Percentiles rank a stretch among this genome's conserved stretches.
These are phyloP conservation scores for Fusarium sp. DNA, from an alignment of 2,329 filamentous ascomycete genomes.

Conservation along the genomic window DNA sequence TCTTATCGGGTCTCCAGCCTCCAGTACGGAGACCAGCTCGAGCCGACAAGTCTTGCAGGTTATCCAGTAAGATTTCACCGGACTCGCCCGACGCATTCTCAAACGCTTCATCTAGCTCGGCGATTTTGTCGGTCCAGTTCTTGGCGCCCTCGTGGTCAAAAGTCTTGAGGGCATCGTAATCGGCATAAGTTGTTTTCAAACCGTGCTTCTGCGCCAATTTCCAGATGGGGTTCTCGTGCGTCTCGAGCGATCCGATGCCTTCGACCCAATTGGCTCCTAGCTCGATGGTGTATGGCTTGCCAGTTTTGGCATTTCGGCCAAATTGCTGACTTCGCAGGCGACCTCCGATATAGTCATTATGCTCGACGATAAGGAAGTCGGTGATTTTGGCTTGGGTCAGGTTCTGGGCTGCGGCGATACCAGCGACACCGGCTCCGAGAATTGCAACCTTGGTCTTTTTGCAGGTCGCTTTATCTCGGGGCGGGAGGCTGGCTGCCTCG, in stretches of 20 bases:
- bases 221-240: neutral
- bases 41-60: neutral
- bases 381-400: neutral
- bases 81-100: neutral
- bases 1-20: neutral
- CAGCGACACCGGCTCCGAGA: neutral
- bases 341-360: neutral
- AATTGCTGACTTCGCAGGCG: neutral
- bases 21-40: neutral
- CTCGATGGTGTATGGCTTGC: neutral
- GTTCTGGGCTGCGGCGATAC: neutral
- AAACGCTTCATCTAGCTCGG: neutral
- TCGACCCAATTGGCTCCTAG: neutral
- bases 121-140: neutral
- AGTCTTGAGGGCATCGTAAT: neutral
- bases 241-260: neutral
- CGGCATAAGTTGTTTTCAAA: neutral
- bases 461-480: neutral
- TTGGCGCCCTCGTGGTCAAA: neutral
- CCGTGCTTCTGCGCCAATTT: neutral
- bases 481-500: neutral
- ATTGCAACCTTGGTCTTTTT: neutral
- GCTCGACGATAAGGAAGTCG: neutral
- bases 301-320: neutral
- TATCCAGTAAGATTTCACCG: neutral